Conservation (phyloP, 73 alveolate genomes). For the Urostyla sp. region DNA sequence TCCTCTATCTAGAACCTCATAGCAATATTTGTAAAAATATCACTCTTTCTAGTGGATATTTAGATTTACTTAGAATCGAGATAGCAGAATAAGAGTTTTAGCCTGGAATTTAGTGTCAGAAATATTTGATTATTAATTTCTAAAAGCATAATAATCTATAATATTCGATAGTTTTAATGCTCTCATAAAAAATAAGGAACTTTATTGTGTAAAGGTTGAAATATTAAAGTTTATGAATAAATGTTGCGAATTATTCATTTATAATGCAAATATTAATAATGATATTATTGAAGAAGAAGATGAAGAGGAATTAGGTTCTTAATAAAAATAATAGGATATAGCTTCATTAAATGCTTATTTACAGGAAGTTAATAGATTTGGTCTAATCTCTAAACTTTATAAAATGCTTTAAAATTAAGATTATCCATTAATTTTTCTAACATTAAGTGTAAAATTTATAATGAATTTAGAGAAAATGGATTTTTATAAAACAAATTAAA, state of each 20-base stretch:
- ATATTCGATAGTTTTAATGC: conserved; percentile 10
- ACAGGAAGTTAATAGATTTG: neutral
- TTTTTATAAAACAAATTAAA: conserved; percentile 42
- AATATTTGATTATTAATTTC: conserved; percentile 44
- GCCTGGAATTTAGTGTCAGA: conserved; percentile 58
- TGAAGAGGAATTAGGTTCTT: neutral
- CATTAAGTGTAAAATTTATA: conserved; percentile 26
- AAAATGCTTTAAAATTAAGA: conserved; percentile 38
- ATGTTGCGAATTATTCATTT: conserved; percentile 19
- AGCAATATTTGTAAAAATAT: conserved; percentile 15
- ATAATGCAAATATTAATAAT: conserved; percentile 33
- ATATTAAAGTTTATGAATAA: conserved; percentile 49
- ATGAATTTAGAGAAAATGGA: conserved; percentile 24
- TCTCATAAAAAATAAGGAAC: conserved; percentile 35
- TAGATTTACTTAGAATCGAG: conserved; percentile 59
- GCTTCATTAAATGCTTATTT: conserved; percentile 18
- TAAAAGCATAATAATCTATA: conserved; percentile 50
- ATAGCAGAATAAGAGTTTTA: conserved; percentile 62
- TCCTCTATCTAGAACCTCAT: conserved; percentile 21
- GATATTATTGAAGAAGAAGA: conserved; percentile 23
- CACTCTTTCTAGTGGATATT: conserved; percentile 65
- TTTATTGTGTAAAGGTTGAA: conserved; percentile 49
- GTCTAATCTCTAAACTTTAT: conserved; percentile 34
- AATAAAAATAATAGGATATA: neutral
- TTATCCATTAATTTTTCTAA: conserved; percentile 36